Evolutionary conservation across 768 basidiomycete genomes (phyloP).

Genomic region (Boletus subcaerulescens): DNA sequence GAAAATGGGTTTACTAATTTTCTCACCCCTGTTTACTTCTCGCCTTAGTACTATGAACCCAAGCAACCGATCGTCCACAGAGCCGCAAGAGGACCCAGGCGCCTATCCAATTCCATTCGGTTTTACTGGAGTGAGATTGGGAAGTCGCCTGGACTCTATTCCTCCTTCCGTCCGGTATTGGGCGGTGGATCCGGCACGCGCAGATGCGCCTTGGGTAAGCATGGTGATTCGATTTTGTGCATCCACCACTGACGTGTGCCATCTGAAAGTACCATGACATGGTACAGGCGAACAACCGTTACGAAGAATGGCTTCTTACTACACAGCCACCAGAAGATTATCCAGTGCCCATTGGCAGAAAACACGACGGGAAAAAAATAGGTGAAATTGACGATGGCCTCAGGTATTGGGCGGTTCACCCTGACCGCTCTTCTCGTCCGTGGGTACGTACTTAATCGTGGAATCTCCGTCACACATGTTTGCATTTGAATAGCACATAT

Average conservation of each 20-base stretch:
- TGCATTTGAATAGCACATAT: not conserved
- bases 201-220: slow-evolving; percentile 12
- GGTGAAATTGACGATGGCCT: not conserved
- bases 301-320: slow-evolving; percentile 13
- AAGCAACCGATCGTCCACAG: not conserved
- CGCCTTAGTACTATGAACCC: not conserved
- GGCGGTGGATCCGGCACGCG: slow-evolving; percentile 2
- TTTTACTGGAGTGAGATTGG: not conserved
- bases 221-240: too few relatives aligned
- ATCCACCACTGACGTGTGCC: not conserved
- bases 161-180: slow-evolving; percentile 2
- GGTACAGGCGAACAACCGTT: slow-evolving; percentile 8
- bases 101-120: slow-evolving; percentile 19
- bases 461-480: not conserved
- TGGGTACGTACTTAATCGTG: slow-evolving; percentile 13
- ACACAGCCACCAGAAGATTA: slow-evolving; percentile 10
- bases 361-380: not conserved
- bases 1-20: too few relatives aligned
- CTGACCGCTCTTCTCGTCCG: not conserved
- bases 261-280: slow-evolving; percentile 4
- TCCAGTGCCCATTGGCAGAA: slow-evolving; percentile 2
- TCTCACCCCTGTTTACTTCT: not conserved
- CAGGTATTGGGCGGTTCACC: slow-evolving; percentile 9
- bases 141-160: slow-evolving; percentile 20
- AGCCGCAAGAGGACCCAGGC: slow-evolving; percentile 9